Percentiles rank a stretch among this genome's conserved stretches.
Conservation (phyloP, 345 rosid species). For the Dipteronia sinensis region DNA sequence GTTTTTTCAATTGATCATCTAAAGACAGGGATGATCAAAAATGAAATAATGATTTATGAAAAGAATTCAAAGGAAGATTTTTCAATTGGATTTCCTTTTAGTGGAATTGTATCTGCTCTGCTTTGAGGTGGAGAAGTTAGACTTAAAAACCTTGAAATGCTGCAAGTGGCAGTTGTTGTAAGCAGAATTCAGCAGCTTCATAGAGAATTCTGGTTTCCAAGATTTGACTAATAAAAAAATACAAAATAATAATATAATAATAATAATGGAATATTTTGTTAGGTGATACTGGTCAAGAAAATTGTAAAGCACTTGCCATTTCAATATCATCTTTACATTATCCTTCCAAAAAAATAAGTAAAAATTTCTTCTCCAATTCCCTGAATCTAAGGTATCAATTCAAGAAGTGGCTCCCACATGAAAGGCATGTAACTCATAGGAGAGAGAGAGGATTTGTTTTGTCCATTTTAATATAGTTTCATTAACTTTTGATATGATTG, state of each 20-base stretch:
- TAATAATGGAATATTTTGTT: background rate
- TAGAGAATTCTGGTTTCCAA: background rate
- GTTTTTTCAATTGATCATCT: background rate
- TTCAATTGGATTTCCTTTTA: background rate
- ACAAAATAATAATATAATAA: background rate
- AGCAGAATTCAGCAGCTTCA: background rate
- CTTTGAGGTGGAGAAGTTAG: conserved; percentile 16
- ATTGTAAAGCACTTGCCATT: conserved; percentile 12
- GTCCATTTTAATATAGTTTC: background rate
- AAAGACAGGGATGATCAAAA: background rate
- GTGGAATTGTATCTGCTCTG: conserved; percentile 3
- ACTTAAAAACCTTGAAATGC: background rate
- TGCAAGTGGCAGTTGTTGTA: background rate
- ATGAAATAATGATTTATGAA: background rate
- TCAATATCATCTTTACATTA: background rate
- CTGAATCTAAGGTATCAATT: background rate
- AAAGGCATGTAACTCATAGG: background rate
- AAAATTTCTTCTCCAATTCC: background rate
- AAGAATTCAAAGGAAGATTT: conserved; percentile 1
- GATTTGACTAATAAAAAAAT: conserved; percentile 3
- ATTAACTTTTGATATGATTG: background rate
- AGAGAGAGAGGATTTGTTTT: background rate
- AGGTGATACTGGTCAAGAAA: background rate
- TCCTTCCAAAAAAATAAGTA: background rate
- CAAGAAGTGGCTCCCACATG: background rate